These are phyloP conservation scores for Leishmania aethiopica DNA, from an alignment of 208 protist species.

Conservation along the genomic window DNA sequence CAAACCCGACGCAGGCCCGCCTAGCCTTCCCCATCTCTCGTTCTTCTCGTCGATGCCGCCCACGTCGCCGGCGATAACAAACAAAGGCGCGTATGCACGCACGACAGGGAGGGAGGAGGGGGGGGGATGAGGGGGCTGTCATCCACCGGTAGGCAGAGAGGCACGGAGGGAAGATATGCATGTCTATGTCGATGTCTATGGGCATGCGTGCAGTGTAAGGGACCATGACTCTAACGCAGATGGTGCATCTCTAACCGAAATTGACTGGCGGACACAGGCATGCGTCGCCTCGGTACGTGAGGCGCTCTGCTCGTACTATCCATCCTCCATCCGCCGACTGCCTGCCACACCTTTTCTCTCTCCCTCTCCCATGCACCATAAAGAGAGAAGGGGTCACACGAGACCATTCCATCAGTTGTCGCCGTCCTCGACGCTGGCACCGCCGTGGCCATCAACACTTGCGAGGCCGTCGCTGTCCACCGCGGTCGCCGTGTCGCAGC, in stretches of 20 bases:
- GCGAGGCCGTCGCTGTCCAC: conserved; percentile 12
- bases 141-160: neutral
- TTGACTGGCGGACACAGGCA: neutral
- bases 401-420: neutral
- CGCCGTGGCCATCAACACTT: conserved; percentile 7
- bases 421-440: neutral
- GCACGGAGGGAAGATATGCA: neutral
- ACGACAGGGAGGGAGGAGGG: neutral
- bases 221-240: neutral
- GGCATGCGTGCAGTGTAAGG: neutral
- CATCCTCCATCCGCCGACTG: neutral
- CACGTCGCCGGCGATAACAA: neutral
- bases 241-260: neutral
- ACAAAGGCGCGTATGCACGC: neutral
- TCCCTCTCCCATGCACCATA: neutral
- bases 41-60: neutral
- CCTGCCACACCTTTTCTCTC: neutral
- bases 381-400: neutral
- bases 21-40: neutral
- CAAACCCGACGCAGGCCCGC: neutral
- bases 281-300: neutral
- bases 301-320: neutral
- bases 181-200: neutral
- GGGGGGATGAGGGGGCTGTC: neutral
- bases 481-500: neutral